Evolutionary conservation across 257 asterid genomes (phyloP), one percentile per base, ranked within the genome.

Genomic region (Nemophila menziesii): DNA sequence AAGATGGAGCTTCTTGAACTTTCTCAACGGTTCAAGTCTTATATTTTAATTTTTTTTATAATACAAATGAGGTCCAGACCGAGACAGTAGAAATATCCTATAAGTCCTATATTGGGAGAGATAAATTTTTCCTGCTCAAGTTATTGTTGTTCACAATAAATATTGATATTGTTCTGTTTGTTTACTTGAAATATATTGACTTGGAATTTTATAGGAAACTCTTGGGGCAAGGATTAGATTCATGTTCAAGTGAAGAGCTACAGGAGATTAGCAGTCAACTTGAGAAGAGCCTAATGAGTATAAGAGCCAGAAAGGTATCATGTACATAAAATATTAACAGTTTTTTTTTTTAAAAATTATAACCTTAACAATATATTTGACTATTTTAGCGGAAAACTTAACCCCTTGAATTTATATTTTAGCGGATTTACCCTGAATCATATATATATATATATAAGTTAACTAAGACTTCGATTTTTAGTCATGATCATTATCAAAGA

Each of bases 291-390:
- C 53, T 56, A 3, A 47, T 23, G 22, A 46, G 19, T 29, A 56
- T 56, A 39, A 11, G 55, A 33, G 20, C 48, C 10, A 56, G 62
- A 43, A 56, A 56, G 62, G 62, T 46, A 52, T 2, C 36, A 29
- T 4, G 12, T 29, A 7, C 8, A 29, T 7, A 29, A 29, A 29
- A 10, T 4, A 26, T 4, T 4, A 26, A 26, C 10, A 4, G 33
- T 26, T 10, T 26, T 26, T 26, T 10, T 26, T 26, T 10, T 4
- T 5, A 5, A 4, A 26, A 26, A 26, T 26, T 26, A 10, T 26
- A 26, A 4, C 33, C n/a, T n/a, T n/a, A n/a, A n/a, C n/a, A n/a
- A n/a, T n/a, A n/a, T n/a, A n/a, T n/a, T n/a, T n/a, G n/a, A n/a
- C n/a, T n/a, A n/a, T n/a, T n/a, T n/a, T n/a, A n/a, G n/a, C n/a